These are phyloP conservation scores for Sarcodon sp. DNA, from an alignment of 768 basidiomycete genomes.

Conservation along the genomic window DNA sequence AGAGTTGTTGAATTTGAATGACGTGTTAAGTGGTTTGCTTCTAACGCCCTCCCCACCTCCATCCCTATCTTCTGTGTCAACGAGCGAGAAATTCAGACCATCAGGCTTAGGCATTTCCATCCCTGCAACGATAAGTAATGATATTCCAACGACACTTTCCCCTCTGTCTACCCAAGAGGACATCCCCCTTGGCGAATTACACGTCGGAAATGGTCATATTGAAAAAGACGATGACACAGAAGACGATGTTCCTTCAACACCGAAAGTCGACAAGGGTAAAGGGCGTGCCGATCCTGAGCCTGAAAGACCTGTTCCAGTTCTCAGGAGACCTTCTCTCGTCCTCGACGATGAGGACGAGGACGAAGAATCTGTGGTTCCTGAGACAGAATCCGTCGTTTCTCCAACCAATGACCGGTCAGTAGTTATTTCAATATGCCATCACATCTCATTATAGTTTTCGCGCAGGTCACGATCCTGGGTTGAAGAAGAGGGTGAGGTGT, in stretches of 20 bases:
- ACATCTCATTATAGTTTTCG: neutral
- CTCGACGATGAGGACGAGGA: slow-evolving; percentile 35
- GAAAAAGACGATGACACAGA: neutral
- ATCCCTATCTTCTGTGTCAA: neutral
- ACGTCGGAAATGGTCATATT: neutral
- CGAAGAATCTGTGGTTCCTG: slow-evolving; percentile 3
- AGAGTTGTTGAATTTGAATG: slow-evolving; percentile 60
- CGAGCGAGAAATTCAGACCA: slow-evolving; percentile 1
- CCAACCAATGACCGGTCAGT: slow-evolving; percentile 38
- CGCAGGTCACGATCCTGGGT: slow-evolving; percentile 68
- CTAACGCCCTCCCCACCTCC: slow-evolving; percentile 17
- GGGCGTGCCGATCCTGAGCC: slow-evolving; percentile 56
- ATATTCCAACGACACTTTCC: neutral
- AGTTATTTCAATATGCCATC: neutral
- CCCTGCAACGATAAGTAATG: neutral
- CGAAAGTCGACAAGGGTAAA: slow-evolving; percentile 70
- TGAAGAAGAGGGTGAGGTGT: slow-evolving; percentile 93
- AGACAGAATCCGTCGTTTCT: slow-evolving; percentile 20
- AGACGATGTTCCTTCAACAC: slow-evolving; percentile 33
- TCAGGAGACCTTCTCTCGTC: slow-evolving; percentile 28
- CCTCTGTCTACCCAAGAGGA: neutral
- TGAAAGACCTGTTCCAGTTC: slow-evolving; percentile 54
- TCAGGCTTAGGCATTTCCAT: neutral
- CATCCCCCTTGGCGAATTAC: neutral
- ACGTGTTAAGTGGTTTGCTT: slow-evolving; percentile 48